A percentile compares a stretch with the other conserved stretches of the same genome.
Evolutionary conservation across 176 grass and related monocot genomes (phyloP).

Genomic region (Carex pumila): DNA sequence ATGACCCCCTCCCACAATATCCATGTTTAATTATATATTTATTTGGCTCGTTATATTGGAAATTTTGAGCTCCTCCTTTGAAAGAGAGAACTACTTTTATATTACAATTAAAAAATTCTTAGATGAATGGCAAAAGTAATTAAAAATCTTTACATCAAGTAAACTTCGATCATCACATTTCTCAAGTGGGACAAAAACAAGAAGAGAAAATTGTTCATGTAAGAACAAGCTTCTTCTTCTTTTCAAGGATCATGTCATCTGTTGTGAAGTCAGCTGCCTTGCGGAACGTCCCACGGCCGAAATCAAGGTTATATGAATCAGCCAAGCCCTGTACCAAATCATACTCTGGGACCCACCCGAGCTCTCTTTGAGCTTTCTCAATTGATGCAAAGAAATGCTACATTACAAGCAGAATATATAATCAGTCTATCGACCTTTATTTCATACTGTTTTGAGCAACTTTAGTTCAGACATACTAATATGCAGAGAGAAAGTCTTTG

Average conservation of each 20-base stretch:
- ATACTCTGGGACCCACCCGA: slow-evolving; percentile 53
- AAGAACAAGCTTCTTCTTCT: slow-evolving; percentile 49
- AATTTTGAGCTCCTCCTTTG: background rate
- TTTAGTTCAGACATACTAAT: background rate
- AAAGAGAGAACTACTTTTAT: background rate
- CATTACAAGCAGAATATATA: background rate
- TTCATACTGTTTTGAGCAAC: background rate
- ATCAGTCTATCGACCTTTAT: background rate
- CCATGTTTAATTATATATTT: background rate
- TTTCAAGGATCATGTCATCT: slow-evolving; percentile 88
- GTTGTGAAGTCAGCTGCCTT: slow-evolving; percentile 84
- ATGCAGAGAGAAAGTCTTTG: background rate
- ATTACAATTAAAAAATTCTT: background rate
- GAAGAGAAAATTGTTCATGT: slow-evolving; percentile 11
- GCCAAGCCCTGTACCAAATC: slow-evolving; percentile 62
- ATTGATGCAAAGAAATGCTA: slow-evolving; percentile 96
- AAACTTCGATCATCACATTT: background rate
- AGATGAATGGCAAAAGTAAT: background rate
- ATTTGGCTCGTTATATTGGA: background rate
- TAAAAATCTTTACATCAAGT: background rate
- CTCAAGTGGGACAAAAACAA: background rate
- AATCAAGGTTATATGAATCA: slow-evolving; percentile 91
- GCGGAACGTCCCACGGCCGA: slow-evolving; percentile 62
- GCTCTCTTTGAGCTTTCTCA: slow-evolving; percentile 52
- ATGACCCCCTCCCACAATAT: background rate